Base-by-base conservation (phyloP, 805 yeast species). In the Priceomyces fermenticarens region DNA sequence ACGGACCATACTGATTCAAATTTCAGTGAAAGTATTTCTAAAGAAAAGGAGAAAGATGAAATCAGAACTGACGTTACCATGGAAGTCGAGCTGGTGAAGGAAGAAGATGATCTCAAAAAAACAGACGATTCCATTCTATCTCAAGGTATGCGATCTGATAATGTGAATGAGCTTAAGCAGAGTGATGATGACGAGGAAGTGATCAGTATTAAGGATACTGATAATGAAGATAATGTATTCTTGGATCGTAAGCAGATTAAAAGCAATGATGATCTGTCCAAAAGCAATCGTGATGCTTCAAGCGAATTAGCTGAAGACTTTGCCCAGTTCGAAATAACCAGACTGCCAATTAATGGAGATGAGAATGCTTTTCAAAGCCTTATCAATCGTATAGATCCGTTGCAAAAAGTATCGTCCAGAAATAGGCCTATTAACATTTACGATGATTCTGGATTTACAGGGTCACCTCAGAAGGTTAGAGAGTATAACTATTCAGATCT, bases 301-400 rank as follows among this genome's bases (percentile, higher is more conserved):
- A 45, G 40, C 16, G 59, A 57, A 17, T 43, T 57, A 26, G 54
- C 46, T 8, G 59, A 57, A 10, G 60, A 60, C 36, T 57, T 64
- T 42, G 62, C 67, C 3, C 62, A 54, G 30, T 70, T 64, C 6
- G 50, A 60, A 29, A 48, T 60, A 4, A 52, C 53, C 1, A 61
- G 57, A 14, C 29, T 38, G 15, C 10, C 34, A 4, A 16, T 25
- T 11, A 15, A n/a, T 5, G 27, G 31, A 26, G 38, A 34, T 13
- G 43, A 38, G 33, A 60, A 49, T 30, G 50, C 58, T 3, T 55
- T 70, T 7, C 69, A 70, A 41, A 40, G 49, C 2, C 53, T 68
- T 25, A 62, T 72, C 17, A 73, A 65, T 30, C 70, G 57, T 41
- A 55, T 69, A 0, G 77, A 72, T 46, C 78, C 78, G 2, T 55